Conservation (phyloP, 2,329 filamentous ascomycete genomes). For the Trichoderma gracile region DNA sequence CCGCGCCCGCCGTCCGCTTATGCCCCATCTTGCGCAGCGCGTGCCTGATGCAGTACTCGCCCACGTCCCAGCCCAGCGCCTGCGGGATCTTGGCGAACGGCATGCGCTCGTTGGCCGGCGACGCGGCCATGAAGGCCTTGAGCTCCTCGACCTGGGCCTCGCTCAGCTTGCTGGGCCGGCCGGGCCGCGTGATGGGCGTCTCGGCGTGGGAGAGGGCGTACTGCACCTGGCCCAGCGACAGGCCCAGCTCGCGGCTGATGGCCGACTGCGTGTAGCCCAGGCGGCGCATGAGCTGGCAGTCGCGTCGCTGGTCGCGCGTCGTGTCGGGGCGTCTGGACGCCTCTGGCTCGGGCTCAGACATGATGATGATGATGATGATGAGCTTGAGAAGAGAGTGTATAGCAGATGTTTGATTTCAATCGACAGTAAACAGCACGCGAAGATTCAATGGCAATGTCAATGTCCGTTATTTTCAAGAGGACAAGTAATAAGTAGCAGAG, state of each 20-base stretch:
- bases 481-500: neutral
- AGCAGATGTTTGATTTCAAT: too few relatives aligned
- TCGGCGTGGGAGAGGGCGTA: constrained; percentile 18
- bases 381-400: too few relatives aligned
- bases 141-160: constrained; percentile 19
- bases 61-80: constrained; percentile 17
- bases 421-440: too few relatives aligned
- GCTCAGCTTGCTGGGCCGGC: constrained; percentile 1
- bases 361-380: too few relatives aligned
- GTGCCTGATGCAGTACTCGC: constrained; percentile 22
- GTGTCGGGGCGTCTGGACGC: constrained; percentile 9
- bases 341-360: neutral
- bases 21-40: constrained; percentile 13
- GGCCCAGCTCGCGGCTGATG: constrained; percentile 10
- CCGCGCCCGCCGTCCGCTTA: neutral
- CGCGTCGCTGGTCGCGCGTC: constrained; percentile 17
- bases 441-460: too few relatives aligned
- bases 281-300: constrained; percentile 17
- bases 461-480: too few relatives aligned
- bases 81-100: constrained; percentile 14
- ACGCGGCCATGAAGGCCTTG: constrained; percentile 13
- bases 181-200: constrained; percentile 11
- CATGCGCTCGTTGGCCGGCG: constrained; percentile 9
- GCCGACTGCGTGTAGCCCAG: constrained; percentile 18
- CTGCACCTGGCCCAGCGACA: constrained; percentile 15